Evolutionary conservation across 257 asterid genomes (phyloP).

Genomic region (Jasminum sambac): DNA sequence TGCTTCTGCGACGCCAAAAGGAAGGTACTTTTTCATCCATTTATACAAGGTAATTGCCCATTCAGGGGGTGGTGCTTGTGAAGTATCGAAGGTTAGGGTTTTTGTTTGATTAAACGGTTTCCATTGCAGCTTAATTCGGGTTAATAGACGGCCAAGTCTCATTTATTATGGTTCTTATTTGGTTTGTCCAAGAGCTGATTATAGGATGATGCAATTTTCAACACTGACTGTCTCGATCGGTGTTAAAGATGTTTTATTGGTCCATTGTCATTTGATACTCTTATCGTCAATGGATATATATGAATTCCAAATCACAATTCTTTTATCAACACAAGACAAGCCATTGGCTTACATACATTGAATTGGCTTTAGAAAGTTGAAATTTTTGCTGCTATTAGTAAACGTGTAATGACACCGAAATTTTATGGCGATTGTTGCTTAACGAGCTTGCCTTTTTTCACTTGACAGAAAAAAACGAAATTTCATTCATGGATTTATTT

Average conservation of each 20-base stretch:
- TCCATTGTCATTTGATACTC: background rate
- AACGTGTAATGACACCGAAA: background rate
- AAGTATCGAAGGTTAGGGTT: conserved; percentile 1
- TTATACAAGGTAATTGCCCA: background rate
- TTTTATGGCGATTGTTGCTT: background rate
- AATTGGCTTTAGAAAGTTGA: background rate
- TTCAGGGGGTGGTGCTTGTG: background rate
- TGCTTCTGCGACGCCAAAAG: conserved; percentile 51
- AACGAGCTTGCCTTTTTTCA: background rate
- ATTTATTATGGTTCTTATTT: background rate
- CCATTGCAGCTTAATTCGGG: background rate
- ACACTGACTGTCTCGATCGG: background rate
- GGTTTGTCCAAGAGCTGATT: too few species aligned
- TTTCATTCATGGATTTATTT: background rate
- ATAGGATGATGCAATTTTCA: too few species aligned
- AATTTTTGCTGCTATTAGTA: background rate
- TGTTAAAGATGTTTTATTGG: background rate
- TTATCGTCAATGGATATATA: background rate
- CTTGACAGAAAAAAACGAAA: background rate
- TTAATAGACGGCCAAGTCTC: conserved; percentile 9
- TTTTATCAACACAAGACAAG: background rate
- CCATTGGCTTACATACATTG: background rate
- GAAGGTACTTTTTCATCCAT: conserved; percentile 41
- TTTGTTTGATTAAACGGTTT: background rate
- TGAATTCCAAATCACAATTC: background rate